These are phyloP conservation scores for Hibiscus syriacus DNA, from an alignment of 345 rosid species.

Conservation along the genomic window DNA sequence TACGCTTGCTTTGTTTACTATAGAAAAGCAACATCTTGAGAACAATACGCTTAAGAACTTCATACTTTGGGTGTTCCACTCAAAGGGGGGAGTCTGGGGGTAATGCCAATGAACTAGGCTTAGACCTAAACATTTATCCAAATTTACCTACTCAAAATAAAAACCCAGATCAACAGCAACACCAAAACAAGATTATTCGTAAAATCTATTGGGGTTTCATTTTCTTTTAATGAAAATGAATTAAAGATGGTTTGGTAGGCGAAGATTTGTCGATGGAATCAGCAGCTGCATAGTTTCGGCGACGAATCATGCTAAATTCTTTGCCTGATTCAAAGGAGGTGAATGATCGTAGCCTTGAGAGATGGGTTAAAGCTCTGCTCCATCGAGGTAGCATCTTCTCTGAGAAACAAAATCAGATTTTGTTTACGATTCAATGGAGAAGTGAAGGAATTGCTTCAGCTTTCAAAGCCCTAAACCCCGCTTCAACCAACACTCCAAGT, in stretches of 20 bases:
- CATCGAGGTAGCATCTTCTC: constrained; percentile 65
- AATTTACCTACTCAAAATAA: constrained; percentile 39
- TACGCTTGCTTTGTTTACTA: constrained; percentile 87
- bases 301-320: constrained; percentile 18
- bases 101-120: constrained; percentile 83
- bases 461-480: constrained; percentile 12
- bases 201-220: no score
- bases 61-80: constrained; percentile 66
- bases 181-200: background rate
- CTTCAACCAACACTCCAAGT: no score
- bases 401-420: no score
- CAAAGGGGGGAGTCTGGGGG: constrained; percentile 60
- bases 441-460: background rate
- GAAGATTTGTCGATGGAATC: constrained; percentile 20
- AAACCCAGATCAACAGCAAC: background rate
- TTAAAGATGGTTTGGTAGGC: constrained; percentile 37
- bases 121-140: constrained; percentile 78
- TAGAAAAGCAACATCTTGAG: constrained; percentile 71
- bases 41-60: constrained; percentile 47
- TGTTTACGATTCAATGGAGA: background rate
- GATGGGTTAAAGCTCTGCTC: constrained; percentile 28
- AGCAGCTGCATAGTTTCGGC: constrained; percentile 35
- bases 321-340: constrained; percentile 17
- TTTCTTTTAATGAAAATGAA: background rate
- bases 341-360: constrained; percentile 32